A percentile compares a stretch with the other conserved stretches of the same genome.
Conservation (phyloP, 169 alveolate species). For the Plasmodium blacklocki region DNA sequence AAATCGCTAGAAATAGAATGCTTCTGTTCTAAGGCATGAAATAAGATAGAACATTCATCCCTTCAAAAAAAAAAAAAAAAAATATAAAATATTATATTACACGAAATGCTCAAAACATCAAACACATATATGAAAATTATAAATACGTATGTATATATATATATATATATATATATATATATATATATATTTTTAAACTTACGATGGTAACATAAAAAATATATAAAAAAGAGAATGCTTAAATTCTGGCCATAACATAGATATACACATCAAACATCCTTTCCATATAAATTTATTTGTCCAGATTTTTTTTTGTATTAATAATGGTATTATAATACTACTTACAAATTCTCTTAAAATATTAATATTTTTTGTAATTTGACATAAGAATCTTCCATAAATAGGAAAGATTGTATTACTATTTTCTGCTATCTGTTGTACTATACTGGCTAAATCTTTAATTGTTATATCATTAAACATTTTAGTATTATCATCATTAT, state of each 20-base stretch:
- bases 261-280: slow-evolving; percentile 74
- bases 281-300: slow-evolving; percentile 73
- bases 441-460: slow-evolving; percentile 72
- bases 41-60: slow-evolving; percentile 54
- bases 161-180: neutral
- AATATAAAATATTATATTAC: neutral
- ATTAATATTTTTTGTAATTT: slow-evolving; percentile 59
- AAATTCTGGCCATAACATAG: slow-evolving; percentile 73
- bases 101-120: too few relatives aligned
- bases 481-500: slow-evolving; percentile 56
- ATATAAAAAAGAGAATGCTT: slow-evolving; percentile 71
- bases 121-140: neutral
- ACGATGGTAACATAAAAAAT: slow-evolving; percentile 74
- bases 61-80: slow-evolving; percentile 57
- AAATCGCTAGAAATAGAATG: slow-evolving; percentile 49
- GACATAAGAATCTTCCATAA: slow-evolving; percentile 73
- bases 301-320: slow-evolving; percentile 76
- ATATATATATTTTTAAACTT: slow-evolving; percentile 7
- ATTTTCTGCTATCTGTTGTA: slow-evolving; percentile 71
- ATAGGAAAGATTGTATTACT: slow-evolving; percentile 63
- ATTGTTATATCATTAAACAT: slow-evolving; percentile 64
- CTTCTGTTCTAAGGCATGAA: slow-evolving; percentile 63
- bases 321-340: slow-evolving; percentile 72
- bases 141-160: neutral
- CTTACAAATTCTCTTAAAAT: slow-evolving; percentile 70